A percentile compares a stretch with the other conserved stretches of the same genome.
These are phyloP conservation scores for Chytriomyces confervae DNA, from an alignment of 192 early-diverging fungal species.

Conservation along the genomic window DNA sequence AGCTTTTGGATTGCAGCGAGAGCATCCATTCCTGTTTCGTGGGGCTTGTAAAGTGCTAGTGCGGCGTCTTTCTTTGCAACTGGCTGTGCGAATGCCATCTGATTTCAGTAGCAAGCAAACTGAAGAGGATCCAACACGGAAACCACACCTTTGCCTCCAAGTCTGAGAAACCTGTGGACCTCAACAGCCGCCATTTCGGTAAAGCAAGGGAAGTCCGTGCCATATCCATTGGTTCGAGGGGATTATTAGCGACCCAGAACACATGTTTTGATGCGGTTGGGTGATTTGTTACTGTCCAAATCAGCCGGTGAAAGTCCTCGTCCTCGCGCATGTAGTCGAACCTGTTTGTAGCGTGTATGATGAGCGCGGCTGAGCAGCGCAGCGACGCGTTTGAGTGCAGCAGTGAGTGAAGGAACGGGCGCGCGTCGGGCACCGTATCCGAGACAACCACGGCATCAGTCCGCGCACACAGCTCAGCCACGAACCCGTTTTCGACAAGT, in stretches of 20 bases:
- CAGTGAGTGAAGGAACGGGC: slow-evolving; percentile 27
- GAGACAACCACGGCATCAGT: not conserved
- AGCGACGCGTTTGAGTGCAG: not conserved
- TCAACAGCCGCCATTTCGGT: slow-evolving; percentile 11
- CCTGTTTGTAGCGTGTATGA: slow-evolving; percentile 13
- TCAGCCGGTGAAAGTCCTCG: not conserved
- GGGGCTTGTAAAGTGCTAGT: not conserved
- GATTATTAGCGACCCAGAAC: slow-evolving; percentile 17
- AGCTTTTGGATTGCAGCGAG: not conserved
- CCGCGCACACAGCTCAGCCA: not conserved
- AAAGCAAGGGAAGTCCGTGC: slow-evolving; percentile 3
- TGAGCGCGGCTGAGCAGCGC: slow-evolving; percentile 17
- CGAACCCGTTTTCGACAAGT: not conserved
- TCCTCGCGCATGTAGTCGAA: slow-evolving; percentile 10
- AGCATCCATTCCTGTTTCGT: not conserved
- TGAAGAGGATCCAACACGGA: not conserved
- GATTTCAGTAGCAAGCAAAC: not conserved
- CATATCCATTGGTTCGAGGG: slow-evolving; percentile 22
- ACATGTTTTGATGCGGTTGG: not conserved
- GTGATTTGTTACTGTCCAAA: not conserved
- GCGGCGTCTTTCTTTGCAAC: slow-evolving; percentile 1
- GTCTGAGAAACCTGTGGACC: slow-evolving; percentile 14
- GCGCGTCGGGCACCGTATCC: slow-evolving; percentile 17
- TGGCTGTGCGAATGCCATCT: not conserved
- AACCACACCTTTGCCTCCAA: not conserved